Percentiles rank a stretch among this genome's conserved stretches.
Conservation (phyloP, 306 rosid species). For the Canavalia ensiformis region DNA sequence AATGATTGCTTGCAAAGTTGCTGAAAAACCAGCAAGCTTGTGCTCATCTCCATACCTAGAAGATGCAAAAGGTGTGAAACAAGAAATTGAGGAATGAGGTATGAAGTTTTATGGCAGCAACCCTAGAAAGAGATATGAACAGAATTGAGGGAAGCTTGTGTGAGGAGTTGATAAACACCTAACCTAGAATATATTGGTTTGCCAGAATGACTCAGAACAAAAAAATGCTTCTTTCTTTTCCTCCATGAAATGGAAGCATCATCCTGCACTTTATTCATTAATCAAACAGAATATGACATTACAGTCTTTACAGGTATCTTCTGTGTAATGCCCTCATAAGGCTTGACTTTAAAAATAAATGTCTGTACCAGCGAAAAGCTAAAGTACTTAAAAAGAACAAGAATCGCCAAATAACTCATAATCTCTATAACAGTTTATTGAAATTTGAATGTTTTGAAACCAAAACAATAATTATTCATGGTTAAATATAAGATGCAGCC, state of each 20-base stretch:
- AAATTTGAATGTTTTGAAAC: background rate
- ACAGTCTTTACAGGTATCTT: slow-evolving; percentile 40
- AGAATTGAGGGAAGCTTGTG: slow-evolving; percentile 20
- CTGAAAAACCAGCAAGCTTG: slow-evolving; percentile 98
- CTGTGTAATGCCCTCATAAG: slow-evolving; percentile 11
- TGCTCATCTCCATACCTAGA: slow-evolving; percentile 92
- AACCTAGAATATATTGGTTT: slow-evolving; percentile 97
- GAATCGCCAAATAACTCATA: slow-evolving; percentile 13
- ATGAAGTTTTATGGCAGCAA: slow-evolving; percentile 34
- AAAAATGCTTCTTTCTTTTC: slow-evolving; percentile 92
- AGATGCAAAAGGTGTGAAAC: slow-evolving; percentile 45
- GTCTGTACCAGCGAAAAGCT: background rate
- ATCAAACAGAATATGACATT: slow-evolving; percentile 59
- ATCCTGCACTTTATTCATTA: slow-evolving; percentile 82
- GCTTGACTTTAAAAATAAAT: slow-evolving; percentile 29
- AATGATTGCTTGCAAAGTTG: slow-evolving; percentile 96
- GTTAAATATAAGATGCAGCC: background rate
- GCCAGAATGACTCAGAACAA: slow-evolving; percentile 89
- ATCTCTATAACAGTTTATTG: slow-evolving; percentile 19
- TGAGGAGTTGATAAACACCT: slow-evolving; percentile 49
- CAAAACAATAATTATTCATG: background rate
- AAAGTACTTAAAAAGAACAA: background rate
- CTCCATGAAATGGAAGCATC: slow-evolving; percentile 96
- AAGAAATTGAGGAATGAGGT: slow-evolving; percentile 32
- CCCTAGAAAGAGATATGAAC: slow-evolving; percentile 20